phyloP scores from a whole-genome alignment of 768 basidiomycete species.

The Suillus luteus region DNA sequence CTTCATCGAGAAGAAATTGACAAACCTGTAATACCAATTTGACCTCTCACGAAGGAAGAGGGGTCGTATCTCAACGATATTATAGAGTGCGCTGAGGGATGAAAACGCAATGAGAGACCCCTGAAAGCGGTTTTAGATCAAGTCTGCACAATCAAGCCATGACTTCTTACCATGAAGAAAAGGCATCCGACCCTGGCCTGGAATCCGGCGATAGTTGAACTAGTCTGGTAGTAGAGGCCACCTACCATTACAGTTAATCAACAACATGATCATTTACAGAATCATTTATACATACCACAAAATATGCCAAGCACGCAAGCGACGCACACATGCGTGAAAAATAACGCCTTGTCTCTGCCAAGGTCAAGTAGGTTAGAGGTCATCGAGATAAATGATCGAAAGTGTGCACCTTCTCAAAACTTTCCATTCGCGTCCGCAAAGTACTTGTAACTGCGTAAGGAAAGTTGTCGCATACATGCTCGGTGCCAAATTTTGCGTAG shows the following conservation, averaged over 20 bases:
- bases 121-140: slow-evolving; percentile 37
- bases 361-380: slow-evolving; percentile 3
- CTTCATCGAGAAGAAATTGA: neutral
- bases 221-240: slow-evolving; percentile 84
- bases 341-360: slow-evolving; percentile 77
- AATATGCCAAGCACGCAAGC: slow-evolving; percentile 81
- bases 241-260: slow-evolving; percentile 41
- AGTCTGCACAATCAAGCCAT: neutral
- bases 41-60: slow-evolving; percentile 92
- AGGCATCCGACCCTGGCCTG: slow-evolving; percentile 91
- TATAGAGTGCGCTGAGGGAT: slow-evolving; percentile 85
- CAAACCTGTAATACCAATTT: slow-evolving; percentile 80
- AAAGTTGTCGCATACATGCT: slow-evolving; percentile 70
- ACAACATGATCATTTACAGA: slow-evolving; percentile 19
- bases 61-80: slow-evolving; percentile 79
- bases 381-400: neutral
- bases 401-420: slow-evolving; percentile 63
- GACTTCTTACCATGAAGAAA: slow-evolving; percentile 76
- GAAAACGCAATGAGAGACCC: slow-evolving; percentile 92
- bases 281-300: slow-evolving; percentile 54
- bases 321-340: slow-evolving; percentile 75
- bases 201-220: slow-evolving; percentile 85
- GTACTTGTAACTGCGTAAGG: slow-evolving; percentile 84
- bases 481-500: slow-evolving; percentile 18
- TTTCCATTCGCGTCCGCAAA: slow-evolving; percentile 86